Evolutionary conservation across 768 basidiomycete genomes (phyloP).

Genomic region (Tricholoma flavovirens): DNA sequence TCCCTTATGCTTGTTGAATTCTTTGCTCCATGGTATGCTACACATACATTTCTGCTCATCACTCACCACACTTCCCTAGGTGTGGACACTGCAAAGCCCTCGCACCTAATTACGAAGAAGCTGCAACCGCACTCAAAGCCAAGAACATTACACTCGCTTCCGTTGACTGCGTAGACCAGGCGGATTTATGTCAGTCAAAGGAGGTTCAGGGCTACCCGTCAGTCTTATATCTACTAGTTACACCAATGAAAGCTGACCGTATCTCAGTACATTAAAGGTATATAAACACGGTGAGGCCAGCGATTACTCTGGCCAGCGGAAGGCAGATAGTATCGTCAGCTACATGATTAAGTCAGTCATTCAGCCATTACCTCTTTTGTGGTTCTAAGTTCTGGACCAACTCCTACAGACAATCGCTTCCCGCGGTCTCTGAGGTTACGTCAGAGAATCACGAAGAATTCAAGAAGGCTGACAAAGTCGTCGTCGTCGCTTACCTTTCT

Average conservation of each 20-base stretch:
- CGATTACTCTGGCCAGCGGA: slow-evolving; percentile 86
- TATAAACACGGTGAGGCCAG: slow-evolving; percentile 77
- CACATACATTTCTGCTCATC: neutral
- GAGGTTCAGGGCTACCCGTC: slow-evolving; percentile 95
- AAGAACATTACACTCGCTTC: slow-evolving; percentile 89
- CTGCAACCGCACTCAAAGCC: slow-evolving; percentile 88
- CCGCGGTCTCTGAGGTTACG: slow-evolving; percentile 84
- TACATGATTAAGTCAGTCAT: slow-evolving; percentile 89
- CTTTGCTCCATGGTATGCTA: slow-evolving; percentile 76
- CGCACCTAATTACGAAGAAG: slow-evolving; percentile 90
- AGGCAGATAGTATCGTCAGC: slow-evolving; percentile 92
- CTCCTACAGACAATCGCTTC: slow-evolving; percentile 72
- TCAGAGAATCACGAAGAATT: slow-evolving; percentile 76
- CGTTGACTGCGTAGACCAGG: slow-evolving; percentile 94
- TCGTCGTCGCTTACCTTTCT: slow-evolving; percentile 79
- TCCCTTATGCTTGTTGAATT: slow-evolving; percentile 88
- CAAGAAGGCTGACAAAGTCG: slow-evolving; percentile 83
- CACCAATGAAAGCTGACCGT: neutral
- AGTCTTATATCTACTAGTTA: slow-evolving; percentile 22
- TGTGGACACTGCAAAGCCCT: slow-evolving; percentile 96
- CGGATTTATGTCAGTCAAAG: slow-evolving; percentile 83
- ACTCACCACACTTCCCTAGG: slow-evolving; percentile 34
- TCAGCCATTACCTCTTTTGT: slow-evolving; percentile 21
- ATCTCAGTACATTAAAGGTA: slow-evolving; percentile 77
- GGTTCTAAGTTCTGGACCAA: neutral